phyloP scores from a whole-genome alignment of 495 filamentous ascomycete species.

The Astrocystis sublimbata region DNA sequence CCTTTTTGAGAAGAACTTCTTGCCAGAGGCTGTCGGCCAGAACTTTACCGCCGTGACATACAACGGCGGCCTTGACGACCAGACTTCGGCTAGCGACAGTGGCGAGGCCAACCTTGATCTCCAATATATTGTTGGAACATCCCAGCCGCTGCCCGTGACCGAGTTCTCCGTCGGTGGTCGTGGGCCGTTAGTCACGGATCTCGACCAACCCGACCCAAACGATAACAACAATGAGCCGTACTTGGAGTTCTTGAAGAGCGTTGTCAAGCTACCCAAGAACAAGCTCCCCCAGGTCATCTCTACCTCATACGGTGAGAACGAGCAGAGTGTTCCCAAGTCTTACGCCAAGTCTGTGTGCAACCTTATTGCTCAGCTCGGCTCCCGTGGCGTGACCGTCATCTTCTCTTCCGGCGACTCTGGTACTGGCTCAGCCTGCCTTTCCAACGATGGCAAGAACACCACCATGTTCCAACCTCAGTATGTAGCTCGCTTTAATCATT shows the following conservation, averaged over 20 bases:
- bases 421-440: conserved; percentile 62
- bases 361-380: conserved; percentile 63
- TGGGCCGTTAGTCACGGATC: conserved; percentile 58
- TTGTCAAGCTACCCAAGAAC: conserved; percentile 26
- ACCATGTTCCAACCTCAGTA: conserved; percentile 66
- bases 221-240: conserved; percentile 71
- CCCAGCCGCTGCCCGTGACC: conserved; percentile 56
- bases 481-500: too few species aligned
- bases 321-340: conserved; percentile 64
- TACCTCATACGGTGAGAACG: conserved; percentile 74
- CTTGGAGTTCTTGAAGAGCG: conserved; percentile 61
- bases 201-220: conserved; percentile 51
- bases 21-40: conserved; percentile 24
- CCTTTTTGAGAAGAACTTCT: conserved; percentile 27
- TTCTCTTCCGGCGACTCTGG: conserved; percentile 71
- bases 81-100: conserved; percentile 37
- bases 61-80: conserved; percentile 58
- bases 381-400: conserved; percentile 67
- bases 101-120: conserved; percentile 72
- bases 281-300: conserved; percentile 67
- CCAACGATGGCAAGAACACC: conserved; percentile 64
- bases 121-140: conserved; percentile 63
- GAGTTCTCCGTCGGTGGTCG: conserved; percentile 64
- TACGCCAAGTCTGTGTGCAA: conserved; percentile 67
- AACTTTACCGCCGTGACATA: conserved; percentile 63